These are phyloP conservation scores for Debaryomyces hansenii DNA, from an alignment of 805 yeast species.

Conservation along the genomic window DNA sequence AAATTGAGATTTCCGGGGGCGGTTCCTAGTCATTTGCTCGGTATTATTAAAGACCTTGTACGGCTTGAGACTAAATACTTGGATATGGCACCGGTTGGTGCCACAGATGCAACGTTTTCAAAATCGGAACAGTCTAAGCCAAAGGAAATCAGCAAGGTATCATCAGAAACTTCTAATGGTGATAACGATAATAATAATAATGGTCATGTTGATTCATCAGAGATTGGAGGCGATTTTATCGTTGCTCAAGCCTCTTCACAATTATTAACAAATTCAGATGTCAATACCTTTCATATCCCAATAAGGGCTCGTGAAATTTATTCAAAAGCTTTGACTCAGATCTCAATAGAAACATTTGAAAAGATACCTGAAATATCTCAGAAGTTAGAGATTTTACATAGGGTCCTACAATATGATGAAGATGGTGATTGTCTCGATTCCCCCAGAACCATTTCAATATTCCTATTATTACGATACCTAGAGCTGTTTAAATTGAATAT, in stretches of 20 bases:
- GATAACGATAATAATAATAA: neutral
- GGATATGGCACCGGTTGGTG: constrained; percentile 39
- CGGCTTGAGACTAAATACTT: constrained; percentile 29
- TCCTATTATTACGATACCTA: constrained; percentile 28
- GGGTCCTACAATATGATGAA: constrained; percentile 42
- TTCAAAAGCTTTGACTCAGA: constrained; percentile 32
- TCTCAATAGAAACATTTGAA: constrained; percentile 43
- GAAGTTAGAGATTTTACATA: constrained; percentile 48
- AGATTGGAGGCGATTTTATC: constrained; percentile 24
- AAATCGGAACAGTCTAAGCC: constrained; percentile 22
- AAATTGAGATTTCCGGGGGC: constrained; percentile 55
- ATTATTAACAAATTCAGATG: constrained; percentile 30
- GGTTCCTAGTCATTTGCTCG: constrained; percentile 32
- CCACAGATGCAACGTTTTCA: constrained; percentile 30
- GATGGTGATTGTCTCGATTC: constrained; percentile 27
- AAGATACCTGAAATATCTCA: constrained; percentile 37
- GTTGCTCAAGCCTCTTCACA: constrained; percentile 36
- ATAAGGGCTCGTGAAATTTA: constrained; percentile 32
- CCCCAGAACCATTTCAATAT: constrained; percentile 34
- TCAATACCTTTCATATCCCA: constrained; percentile 39
- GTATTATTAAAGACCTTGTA: constrained; percentile 21
- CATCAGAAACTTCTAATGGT: neutral
- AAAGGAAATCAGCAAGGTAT: constrained; percentile 9
- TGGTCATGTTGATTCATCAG: constrained; percentile 8
- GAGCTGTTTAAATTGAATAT: constrained; percentile 5